A percentile compares a stretch with the other conserved stretches of the same genome.
These are phyloP conservation scores for Tagetes erecta DNA, from an alignment of 129 eudicot species.

Conservation along the genomic window DNA sequence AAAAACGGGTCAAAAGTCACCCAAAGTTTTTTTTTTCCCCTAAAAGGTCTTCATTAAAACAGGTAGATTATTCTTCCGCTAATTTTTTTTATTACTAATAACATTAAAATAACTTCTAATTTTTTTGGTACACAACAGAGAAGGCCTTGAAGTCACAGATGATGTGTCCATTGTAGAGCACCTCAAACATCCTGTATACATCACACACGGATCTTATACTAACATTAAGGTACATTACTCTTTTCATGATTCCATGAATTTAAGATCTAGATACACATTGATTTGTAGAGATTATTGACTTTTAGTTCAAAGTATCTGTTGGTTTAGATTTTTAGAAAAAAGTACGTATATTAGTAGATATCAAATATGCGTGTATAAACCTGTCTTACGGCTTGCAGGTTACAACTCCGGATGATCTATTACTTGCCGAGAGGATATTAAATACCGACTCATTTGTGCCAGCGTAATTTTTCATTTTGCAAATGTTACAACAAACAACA, in stretches of 20 bases:
- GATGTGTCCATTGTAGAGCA: conserved; percentile 99
- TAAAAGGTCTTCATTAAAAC: background rate
- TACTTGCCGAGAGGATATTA: conserved; percentile 93
- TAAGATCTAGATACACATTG: background rate
- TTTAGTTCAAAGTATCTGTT: background rate
- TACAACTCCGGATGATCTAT: conserved; percentile 94
- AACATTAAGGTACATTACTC: conserved; percentile 75
- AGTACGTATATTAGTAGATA: background rate
- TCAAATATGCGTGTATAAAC: background rate
- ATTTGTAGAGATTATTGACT: background rate
- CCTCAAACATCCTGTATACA: conserved; percentile 95
- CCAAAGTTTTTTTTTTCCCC: background rate
- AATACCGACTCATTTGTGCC: conserved; percentile 41
- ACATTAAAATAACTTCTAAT: background rate
- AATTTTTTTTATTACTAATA: background rate
- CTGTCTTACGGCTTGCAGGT: conserved; percentile 54
- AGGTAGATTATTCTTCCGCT: background rate
- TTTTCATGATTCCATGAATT: background rate
- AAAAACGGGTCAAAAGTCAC: background rate
- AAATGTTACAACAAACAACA: conserved; percentile 12
- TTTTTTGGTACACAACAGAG: conserved; percentile 48
- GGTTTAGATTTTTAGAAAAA: background rate
- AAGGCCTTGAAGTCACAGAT: conserved; percentile 94
- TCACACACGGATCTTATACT: conserved; percentile 94
- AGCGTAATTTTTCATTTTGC: conserved; percentile 30